Conservation (phyloP, 768 basidiomycete genomes). For the Kwoniella newhampshirensis region DNA sequence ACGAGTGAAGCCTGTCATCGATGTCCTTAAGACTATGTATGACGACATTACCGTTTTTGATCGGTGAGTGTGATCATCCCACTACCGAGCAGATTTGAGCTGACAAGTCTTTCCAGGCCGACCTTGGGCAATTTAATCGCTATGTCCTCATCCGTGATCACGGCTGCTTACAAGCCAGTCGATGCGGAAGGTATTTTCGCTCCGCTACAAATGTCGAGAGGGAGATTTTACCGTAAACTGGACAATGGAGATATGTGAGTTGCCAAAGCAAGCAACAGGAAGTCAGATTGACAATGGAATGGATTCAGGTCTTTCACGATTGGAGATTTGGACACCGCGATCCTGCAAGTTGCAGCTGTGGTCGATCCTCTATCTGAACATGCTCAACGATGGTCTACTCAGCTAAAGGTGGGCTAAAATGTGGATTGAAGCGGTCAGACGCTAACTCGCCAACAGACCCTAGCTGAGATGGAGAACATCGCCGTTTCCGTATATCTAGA, state of each 20-base stretch:
- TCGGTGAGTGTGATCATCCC: slow-evolving; percentile 53
- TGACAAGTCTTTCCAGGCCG: slow-evolving; percentile 54
- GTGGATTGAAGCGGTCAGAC: neutral
- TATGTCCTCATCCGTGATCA: slow-evolving; percentile 69
- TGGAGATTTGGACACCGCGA: slow-evolving; percentile 67
- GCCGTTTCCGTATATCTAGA: slow-evolving; percentile 75
- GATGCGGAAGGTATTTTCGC: slow-evolving; percentile 64
- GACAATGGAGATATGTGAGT: slow-evolving; percentile 68
- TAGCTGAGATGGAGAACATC: slow-evolving; percentile 49
- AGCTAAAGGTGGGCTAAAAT: slow-evolving; percentile 64
- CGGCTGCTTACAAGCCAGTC: slow-evolving; percentile 60
- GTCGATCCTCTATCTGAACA: slow-evolving; percentile 81
- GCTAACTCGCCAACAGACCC: slow-evolving; percentile 25
- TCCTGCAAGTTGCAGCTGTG: slow-evolving; percentile 69
- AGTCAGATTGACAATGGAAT: neutral
- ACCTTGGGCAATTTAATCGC: slow-evolving; percentile 64
- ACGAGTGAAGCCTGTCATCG: slow-evolving; percentile 67
- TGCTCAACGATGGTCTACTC: slow-evolving; percentile 80
- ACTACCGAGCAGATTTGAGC: slow-evolving; percentile 8
- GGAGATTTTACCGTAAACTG: slow-evolving; percentile 63
- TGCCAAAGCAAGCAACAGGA: slow-evolving; percentile 12
- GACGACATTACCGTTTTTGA: slow-evolving; percentile 55
- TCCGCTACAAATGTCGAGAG: slow-evolving; percentile 62
- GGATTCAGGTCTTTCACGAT: slow-evolving; percentile 66
- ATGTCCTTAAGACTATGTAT: slow-evolving; percentile 63